These are phyloP conservation scores for Cryptococcus maquisensis DNA, from an alignment of 1,284 basidiomycete genomes.

Conservation along the genomic window DNA sequence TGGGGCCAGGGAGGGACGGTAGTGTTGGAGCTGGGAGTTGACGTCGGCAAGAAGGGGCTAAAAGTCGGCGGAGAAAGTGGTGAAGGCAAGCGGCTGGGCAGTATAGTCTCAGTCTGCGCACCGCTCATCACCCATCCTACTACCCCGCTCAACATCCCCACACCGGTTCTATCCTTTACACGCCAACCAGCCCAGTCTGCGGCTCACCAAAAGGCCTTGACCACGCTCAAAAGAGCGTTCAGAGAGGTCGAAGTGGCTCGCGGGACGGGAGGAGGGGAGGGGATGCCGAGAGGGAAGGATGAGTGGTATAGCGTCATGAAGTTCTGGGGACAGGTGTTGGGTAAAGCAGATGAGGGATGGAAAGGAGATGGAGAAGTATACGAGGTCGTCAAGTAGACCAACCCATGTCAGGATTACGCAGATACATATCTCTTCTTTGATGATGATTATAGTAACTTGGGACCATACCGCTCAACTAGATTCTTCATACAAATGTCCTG, in stretches of 20 bases:
- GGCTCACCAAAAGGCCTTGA: constrained; percentile 44
- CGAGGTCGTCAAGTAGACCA: constrained; percentile 54
- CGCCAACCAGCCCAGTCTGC: constrained; percentile 51
- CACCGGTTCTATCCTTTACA: constrained; percentile 63
- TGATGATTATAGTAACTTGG: neutral
- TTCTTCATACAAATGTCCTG: neutral
- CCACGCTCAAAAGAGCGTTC: constrained; percentile 61
- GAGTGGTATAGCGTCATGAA: constrained; percentile 80
- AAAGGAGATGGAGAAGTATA: constrained; percentile 64
- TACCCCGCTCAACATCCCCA: constrained; percentile 52
- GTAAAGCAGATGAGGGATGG: constrained; percentile 50
- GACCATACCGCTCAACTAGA: neutral
- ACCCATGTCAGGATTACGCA: too few species aligned
- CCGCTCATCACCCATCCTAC: constrained; percentile 72
- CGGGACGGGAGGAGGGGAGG: constrained; percentile 46
- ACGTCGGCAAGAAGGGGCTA: constrained; percentile 17
- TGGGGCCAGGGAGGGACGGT: constrained; percentile 85
- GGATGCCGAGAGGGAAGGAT: constrained; percentile 69
- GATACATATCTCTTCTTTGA: neutral
- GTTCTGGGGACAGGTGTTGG: constrained; percentile 74
- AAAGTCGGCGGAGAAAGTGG: neutral
- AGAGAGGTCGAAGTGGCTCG: constrained; percentile 51
- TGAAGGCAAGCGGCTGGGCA: constrained; percentile 53
- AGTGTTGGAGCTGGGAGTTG: constrained; percentile 63
- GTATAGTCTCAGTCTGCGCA: constrained; percentile 65